These are phyloP conservation scores for Chlorella sp. DNA, from an alignment of 139 green algal species.

Conservation along the genomic window DNA sequence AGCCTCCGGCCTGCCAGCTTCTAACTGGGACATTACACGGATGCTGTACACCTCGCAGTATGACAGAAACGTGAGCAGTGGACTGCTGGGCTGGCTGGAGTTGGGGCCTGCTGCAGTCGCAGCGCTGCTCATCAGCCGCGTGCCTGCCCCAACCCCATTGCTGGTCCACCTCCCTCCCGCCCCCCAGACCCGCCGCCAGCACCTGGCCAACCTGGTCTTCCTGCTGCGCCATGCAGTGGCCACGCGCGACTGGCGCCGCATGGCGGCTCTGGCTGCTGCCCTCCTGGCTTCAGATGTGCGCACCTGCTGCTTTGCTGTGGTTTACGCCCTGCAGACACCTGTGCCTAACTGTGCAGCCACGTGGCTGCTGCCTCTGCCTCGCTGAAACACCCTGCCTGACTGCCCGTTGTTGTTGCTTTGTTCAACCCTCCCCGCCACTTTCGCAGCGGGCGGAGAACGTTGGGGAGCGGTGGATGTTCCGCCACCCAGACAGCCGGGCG, in stretches of 20 bases:
- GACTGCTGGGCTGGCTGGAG: background rate
- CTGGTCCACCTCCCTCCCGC: background rate
- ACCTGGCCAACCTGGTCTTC: slow-evolving; percentile 9
- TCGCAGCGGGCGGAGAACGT: background rate
- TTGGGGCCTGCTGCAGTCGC: background rate
- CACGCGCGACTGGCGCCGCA: background rate
- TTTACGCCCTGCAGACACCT: background rate
- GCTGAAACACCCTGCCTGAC: background rate
- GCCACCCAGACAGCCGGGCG: slow-evolving; percentile 15
- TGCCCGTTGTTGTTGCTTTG: background rate
- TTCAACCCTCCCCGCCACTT: background rate
- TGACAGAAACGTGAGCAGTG: background rate
- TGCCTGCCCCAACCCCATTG: background rate
- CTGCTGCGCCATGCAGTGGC: slow-evolving; percentile 9
- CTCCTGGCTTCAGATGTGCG: slow-evolving; percentile 15
- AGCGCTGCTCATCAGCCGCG: background rate
- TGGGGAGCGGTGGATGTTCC: slow-evolving; percentile 1
- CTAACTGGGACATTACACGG: too few relatives aligned
- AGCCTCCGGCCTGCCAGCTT: too few relatives aligned
- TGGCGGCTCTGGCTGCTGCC: background rate
- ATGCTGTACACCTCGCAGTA: background rate
- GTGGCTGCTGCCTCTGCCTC: background rate
- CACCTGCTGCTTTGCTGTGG: too few relatives aligned
- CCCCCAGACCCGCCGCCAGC: slow-evolving; percentile 3
- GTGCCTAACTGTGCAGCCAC: background rate